These are phyloP conservation scores for Raphanus raphanistrum DNA, from an alignment of 345 rosid species.

Conservation along the genomic window DNA sequence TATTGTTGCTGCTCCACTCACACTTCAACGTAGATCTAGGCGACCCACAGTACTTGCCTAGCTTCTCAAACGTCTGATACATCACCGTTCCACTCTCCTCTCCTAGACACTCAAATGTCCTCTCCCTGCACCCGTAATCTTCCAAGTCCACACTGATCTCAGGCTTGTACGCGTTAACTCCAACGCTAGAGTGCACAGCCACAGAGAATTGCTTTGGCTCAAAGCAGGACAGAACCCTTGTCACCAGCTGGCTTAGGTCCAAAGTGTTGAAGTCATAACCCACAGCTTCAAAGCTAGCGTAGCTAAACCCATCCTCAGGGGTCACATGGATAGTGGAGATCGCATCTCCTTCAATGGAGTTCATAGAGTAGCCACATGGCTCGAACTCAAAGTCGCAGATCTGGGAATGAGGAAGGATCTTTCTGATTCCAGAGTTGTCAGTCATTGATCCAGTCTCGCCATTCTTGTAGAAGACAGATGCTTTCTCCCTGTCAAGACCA, in stretches of 20 bases:
- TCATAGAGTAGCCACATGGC: not conserved
- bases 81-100: not conserved
- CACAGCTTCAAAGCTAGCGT: not conserved
- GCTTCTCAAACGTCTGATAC: slow-evolving; percentile 3
- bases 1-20: slow-evolving; percentile 3
- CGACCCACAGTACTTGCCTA: not conserved
- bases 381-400: not conserved
- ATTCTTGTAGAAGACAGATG: slow-evolving; percentile 72
- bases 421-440: not conserved
- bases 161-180: slow-evolving; percentile 26
- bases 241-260: slow-evolving; percentile 48
- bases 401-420: not conserved
- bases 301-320: not conserved
- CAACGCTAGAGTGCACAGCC: slow-evolving; percentile 55
- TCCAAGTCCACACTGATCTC: slow-evolving; percentile 45
- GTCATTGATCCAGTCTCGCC: slow-evolving; percentile 44
- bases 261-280: slow-evolving; percentile 24
- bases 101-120: not conserved
- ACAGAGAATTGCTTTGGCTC: slow-evolving; percentile 73
- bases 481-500: slow-evolving; percentile 68
- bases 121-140: slow-evolving; percentile 46
- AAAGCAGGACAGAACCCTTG: slow-evolving; percentile 81
- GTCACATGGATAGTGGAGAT: slow-evolving; percentile 1
- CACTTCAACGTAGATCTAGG: not conserved
- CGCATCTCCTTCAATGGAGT: not conserved